These are phyloP conservation scores for Coemansia reversa DNA, from an alignment of 192 early-diverging fungal species.

Conservation along the genomic window DNA sequence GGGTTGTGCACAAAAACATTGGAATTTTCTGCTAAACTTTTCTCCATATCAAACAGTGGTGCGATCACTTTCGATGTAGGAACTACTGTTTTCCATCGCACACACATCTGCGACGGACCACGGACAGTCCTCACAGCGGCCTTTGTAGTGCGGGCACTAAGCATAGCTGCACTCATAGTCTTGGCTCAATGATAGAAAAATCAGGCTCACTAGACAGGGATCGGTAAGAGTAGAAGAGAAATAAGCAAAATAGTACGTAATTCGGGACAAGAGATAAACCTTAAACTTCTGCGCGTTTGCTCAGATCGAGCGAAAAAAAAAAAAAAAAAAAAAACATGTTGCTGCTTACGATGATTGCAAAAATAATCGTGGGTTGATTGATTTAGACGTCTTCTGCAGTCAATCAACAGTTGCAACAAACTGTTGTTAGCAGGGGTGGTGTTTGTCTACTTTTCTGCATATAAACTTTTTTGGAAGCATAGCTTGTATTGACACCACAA, in stretches of 20 bases:
- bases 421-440: not conserved
- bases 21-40: not conserved
- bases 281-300: not conserved
- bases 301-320: not conserved
- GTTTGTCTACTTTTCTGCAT: not conserved
- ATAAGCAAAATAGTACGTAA: not conserved
- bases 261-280: not conserved
- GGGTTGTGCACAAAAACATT: slow-evolving; percentile 36
- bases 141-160: not conserved
- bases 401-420: not conserved
- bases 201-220: not conserved
- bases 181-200: not conserved
- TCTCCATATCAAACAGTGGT: slow-evolving; percentile 10
- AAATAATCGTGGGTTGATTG: not conserved
- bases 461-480: slow-evolving; percentile 2
- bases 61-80: not conserved
- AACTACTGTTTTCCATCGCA: slow-evolving; percentile 4
- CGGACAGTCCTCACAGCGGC: not conserved
- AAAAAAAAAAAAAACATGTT: not conserved
- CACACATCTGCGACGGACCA: not conserved
- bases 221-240: not conserved
- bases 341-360: not conserved
- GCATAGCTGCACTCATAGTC: not conserved
- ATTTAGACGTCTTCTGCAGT: not conserved
- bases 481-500: not conserved